A percentile compares a stretch with the other conserved stretches of the same genome.
These are phyloP conservation scores for Penicilliopsis zonata DNA, from an alignment of 495 filamentous ascomycete genomes.

Conservation along the genomic window DNA sequence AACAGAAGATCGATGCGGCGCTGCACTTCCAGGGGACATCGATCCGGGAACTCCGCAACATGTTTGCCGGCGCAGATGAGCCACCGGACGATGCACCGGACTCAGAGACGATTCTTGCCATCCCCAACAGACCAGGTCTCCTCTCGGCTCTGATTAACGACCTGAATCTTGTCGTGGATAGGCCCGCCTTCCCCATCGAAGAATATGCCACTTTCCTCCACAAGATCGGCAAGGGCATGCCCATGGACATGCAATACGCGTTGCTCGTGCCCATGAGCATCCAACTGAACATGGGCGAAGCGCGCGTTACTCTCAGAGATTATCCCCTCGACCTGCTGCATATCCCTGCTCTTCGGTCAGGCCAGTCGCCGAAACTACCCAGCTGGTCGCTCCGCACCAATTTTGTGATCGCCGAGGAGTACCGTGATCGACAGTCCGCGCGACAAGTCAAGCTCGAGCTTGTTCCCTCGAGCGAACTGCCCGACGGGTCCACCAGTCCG, in stretches of 20 bases:
- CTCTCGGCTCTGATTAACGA: slow-evolving; percentile 75
- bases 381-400: slow-evolving; percentile 78
- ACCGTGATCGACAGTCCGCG: slow-evolving; percentile 60
- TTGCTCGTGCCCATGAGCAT: slow-evolving; percentile 84
- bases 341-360: slow-evolving; percentile 68
- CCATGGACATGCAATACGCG: slow-evolving; percentile 76
- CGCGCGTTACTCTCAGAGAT: slow-evolving; percentile 70
- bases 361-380: slow-evolving; percentile 68
- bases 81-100: slow-evolving; percentile 70
- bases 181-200: slow-evolving; percentile 76
- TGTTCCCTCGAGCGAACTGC: slow-evolving; percentile 53
- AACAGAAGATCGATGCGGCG: slow-evolving; percentile 72
- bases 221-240: slow-evolving; percentile 90
- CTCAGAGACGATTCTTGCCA: slow-evolving; percentile 71
- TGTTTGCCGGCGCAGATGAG: slow-evolving; percentile 78
- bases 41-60: slow-evolving; percentile 65
- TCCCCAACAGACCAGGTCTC: slow-evolving; percentile 76
- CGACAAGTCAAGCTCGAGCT: slow-evolving; percentile 75
- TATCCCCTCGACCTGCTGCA: slow-evolving; percentile 91
- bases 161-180: slow-evolving; percentile 76
- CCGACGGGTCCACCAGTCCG: slow-evolving; percentile 22
- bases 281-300: slow-evolving; percentile 85
- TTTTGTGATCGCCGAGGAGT: slow-evolving; percentile 96
- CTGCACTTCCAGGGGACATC: slow-evolving; percentile 55
- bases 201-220: slow-evolving; percentile 76